Evolutionary conservation across 768 basidiomycete species (phyloP).

Genomic region (Panus rudis): DNA sequence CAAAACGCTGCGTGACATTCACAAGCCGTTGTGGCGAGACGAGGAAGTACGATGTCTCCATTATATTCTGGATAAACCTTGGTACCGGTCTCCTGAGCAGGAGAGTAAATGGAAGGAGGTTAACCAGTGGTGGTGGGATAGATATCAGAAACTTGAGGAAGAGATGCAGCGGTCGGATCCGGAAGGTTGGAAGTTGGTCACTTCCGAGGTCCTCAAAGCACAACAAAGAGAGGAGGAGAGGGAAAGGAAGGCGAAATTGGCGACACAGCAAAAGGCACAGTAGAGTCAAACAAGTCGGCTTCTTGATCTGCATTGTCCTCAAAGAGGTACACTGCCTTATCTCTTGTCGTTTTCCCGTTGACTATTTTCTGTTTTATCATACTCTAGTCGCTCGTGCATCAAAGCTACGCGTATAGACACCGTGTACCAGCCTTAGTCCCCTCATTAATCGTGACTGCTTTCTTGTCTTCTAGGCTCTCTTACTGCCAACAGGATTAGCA

Average conservation of each 20-base stretch:
- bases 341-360: too few relatives aligned
- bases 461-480: too few relatives aligned
- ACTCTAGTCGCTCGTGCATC: too few relatives aligned
- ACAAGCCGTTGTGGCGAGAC: conserved; percentile 76
- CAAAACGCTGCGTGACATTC: conserved; percentile 73
- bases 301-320: too few relatives aligned
- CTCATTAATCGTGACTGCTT: too few relatives aligned
- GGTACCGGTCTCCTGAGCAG: conserved; percentile 49
- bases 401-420: too few relatives aligned
- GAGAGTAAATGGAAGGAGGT: conserved; percentile 40
- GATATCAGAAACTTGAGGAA: conserved; percentile 34
- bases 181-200: conserved; percentile 44
- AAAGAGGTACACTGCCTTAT: too few relatives aligned
- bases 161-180: conserved; percentile 38
- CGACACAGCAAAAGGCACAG: background rate
- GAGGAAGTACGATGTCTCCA: conserved; percentile 82
- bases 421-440: too few relatives aligned
- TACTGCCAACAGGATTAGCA: too few relatives aligned
- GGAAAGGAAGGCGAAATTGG: too few relatives aligned
- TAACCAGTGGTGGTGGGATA: conserved; percentile 80
- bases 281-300: background rate
- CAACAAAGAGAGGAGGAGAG: conserved; percentile 9
- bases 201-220: conserved; percentile 37
- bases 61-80: conserved; percentile 89
- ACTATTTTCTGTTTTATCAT: too few relatives aligned